A percentile compares a stretch with the other conserved stretches of the same genome.
Evolutionary conservation across 192 early-diverging fungal genomes (phyloP).

Genomic region (Diversispora eburnea): DNA sequence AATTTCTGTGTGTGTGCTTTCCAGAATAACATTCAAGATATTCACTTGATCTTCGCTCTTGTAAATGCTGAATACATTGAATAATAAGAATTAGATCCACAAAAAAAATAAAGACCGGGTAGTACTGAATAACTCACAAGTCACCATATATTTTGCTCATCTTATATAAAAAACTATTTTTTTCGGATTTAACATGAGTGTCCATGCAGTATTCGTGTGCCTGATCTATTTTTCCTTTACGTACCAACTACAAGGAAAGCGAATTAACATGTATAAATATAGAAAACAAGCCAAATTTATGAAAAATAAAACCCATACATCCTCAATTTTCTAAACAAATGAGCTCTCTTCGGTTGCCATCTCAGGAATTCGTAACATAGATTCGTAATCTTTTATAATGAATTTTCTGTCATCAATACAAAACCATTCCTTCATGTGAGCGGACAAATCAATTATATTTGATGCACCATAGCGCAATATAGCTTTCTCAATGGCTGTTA

Average conservation of each 20-base stretch:
- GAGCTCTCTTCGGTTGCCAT: slow-evolving; percentile 8
- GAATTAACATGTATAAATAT: not conserved
- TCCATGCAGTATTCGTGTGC: slow-evolving; percentile 19
- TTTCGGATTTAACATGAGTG: slow-evolving; percentile 1
- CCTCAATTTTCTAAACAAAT: slow-evolving; percentile 20
- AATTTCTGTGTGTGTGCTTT: slow-evolving; percentile 21
- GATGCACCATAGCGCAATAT: slow-evolving; percentile 21
- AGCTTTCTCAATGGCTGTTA: slow-evolving; percentile 17
- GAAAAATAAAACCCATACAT: slow-evolving; percentile 23
- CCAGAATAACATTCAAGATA: slow-evolving; percentile 12
- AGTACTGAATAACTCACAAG: slow-evolving; percentile 29
- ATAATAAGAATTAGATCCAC: slow-evolving; percentile 24
- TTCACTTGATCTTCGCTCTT: slow-evolving; percentile 22
- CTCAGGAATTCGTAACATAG: slow-evolving; percentile 22
- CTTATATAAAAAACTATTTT: slow-evolving; percentile 24
- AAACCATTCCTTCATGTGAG: slow-evolving; percentile 31
- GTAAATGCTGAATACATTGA: slow-evolving; percentile 18
- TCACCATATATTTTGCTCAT: slow-evolving; percentile 28
- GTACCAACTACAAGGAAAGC: slow-evolving; percentile 14
- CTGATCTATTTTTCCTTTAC: not conserved
- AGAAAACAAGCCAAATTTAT: slow-evolving; percentile 25
- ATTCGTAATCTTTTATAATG: slow-evolving; percentile 19
- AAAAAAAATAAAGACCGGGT: slow-evolving; percentile 16
- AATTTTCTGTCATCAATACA: slow-evolving; percentile 1
- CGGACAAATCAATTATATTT: slow-evolving; percentile 21